Evolutionary conservation across 176 grass and related monocot species (phyloP), one percentile per base, ranked within the genome.

Genomic region (bread wheat (Triticum aestivum)): DNA sequence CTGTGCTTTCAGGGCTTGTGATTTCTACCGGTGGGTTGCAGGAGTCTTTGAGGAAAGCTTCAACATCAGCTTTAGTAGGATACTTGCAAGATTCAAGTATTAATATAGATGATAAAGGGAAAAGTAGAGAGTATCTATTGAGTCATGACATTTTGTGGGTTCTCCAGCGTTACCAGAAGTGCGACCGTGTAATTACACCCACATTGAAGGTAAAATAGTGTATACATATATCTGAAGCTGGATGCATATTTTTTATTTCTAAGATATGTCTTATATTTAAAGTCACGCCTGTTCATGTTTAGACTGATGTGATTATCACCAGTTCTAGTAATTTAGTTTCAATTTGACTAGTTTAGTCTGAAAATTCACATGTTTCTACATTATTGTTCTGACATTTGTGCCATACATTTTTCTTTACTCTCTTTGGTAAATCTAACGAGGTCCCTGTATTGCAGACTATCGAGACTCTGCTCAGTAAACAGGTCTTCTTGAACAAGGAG

Each of bases 11-110:
- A 81, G 93, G 96, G 23, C 90, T 98, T 73, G 96, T 98, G 66
- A 91, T 98, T 81, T 92, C 96, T 91, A 91, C 82, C n/a, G 96
- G 96, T 89, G 96, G 90, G 67, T 92, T 98, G 86, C 96, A 96
- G 79, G 96, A 94, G 69, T 98, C 93, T 54, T 84, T 98, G 84
- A 86, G 81, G 61, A 98, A 92, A 91, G 72, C 87, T 80, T 90
- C 93, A 64, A 84, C 81, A 56, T 74, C 83, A 75, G 88, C 96
- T 88, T 87, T 98, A 70, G 74, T 95, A 63, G 96, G 90, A 61
- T 98, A 96, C 86, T 89, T 98, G 67, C 89, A 87, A 83, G 84
- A 81, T 83, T 92, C 84, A 71, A 71, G 78, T 37, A 65, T 76
- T 82, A 84, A 87, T 89, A 73, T 64, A 89, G 84, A 71, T 83